phyloP scores from a whole-genome alignment of 2,329 filamentous ascomycete species.

The Cadophora gregata region DNA sequence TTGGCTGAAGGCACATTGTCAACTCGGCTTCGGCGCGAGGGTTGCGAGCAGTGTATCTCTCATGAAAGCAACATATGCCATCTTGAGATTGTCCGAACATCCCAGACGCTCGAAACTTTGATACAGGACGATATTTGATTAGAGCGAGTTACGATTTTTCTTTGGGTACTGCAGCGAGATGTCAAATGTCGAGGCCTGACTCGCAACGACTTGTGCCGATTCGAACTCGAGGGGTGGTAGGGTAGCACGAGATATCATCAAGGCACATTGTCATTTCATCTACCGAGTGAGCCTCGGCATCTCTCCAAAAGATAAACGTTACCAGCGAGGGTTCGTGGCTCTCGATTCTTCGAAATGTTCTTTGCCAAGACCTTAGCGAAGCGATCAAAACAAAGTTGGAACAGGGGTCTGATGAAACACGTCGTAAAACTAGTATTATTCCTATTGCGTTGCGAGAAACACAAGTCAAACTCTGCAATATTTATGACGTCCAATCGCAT shows the following conservation, averaged over 20 bases:
- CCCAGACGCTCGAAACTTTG: background rate
- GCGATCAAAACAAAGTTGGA: conserved; percentile 18
- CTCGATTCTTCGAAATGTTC: conserved; percentile 4
- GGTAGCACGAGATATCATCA: background rate
- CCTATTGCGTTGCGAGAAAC: conserved; percentile 4
- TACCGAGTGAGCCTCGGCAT: background rate
- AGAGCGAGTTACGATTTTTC: background rate
- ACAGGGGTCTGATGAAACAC: conserved; percentile 8
- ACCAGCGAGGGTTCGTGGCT: background rate
- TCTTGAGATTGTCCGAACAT: background rate
- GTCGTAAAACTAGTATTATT: conserved; percentile 4
- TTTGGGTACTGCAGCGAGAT: background rate
- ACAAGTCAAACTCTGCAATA: conserved; percentile 2
- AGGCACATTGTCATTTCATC: background rate
- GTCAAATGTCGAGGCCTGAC: background rate
- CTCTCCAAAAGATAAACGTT: background rate
- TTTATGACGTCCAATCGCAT: conserved; percentile 4
- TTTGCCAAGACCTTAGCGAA: conserved; percentile 6
- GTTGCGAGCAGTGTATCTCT: background rate
- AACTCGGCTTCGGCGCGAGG: background rate
- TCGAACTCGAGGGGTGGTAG: background rate
- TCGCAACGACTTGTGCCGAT: background rate
- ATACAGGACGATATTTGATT: background rate
- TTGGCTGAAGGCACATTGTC: background rate
- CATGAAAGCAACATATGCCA: background rate